Base-by-base conservation (phyloP, 805 yeast genomes). In the Candida ulmi region DNA sequence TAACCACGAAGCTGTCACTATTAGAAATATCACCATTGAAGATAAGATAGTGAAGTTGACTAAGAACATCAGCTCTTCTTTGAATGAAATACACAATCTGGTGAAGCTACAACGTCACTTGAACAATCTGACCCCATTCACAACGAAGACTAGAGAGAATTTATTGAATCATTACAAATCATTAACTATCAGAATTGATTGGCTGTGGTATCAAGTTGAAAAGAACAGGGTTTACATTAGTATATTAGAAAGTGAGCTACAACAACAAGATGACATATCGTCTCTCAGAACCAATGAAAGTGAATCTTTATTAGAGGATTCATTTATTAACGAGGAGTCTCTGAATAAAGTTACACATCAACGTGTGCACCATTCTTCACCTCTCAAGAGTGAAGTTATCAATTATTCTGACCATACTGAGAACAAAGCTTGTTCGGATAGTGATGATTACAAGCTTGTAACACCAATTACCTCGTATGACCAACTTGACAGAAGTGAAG, bases 161-260 rank as follows among this genome's bases (percentile, higher is more conserved):
- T 45, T 82, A 17, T 54, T 65, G 11, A 57, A 61, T 21, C 66
- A 76, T 3, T 68, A 72, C 17, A 69, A 71, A 33, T 62, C 69
- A 42, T 55, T 76, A 43, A 66, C 71, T n/a, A 66, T 75, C 19
- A 70, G 73, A 44, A 55, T 80, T 33, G 80, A 78, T 43, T 74
- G 79, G 77, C 57, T 72, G 28, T 69, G 78, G 68, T 71, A 71
- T 41, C 83, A 80, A 42, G 58, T 69, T 12, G 66, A 71, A 39
- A 65, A 75, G 35, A 64, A 68, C 33, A 56, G 57, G 19, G 63
- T 69, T 19, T 72, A 72, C 52, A 45, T 61, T 13, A 58, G 58
- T 28, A 56, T 72, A 15, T 51, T 70, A 37, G 33, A 41, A n/a
- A 37, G 21, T 12, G 57, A 52, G 37, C 17, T 37, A 21, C 29